phyloP scores from a whole-genome alignment of 495 filamentous ascomycete species.

The Ascobolus immersus region DNA sequence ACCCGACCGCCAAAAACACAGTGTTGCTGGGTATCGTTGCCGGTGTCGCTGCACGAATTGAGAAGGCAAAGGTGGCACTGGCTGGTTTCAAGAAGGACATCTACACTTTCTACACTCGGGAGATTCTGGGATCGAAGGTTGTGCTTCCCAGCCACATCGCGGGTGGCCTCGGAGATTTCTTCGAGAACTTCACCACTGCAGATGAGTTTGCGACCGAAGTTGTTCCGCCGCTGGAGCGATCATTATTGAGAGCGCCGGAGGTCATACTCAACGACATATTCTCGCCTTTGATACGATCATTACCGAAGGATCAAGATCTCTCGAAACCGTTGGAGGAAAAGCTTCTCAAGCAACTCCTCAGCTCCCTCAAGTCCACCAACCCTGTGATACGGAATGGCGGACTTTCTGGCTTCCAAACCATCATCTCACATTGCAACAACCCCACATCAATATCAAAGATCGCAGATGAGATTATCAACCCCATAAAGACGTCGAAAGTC shows the following conservation, averaged over 20 bases:
- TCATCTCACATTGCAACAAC: constrained; percentile 31
- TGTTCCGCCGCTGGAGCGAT: constrained; percentile 62
- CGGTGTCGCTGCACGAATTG: constrained; percentile 52
- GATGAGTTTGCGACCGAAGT: constrained; percentile 54
- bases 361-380: constrained; percentile 77
- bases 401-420: constrained; percentile 38
- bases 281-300: constrained; percentile 36
- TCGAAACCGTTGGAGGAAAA: constrained; percentile 41
- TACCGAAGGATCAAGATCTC: constrained; percentile 48
- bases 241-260: constrained; percentile 68
- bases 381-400: constrained; percentile 47
- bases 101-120: constrained; percentile 56
- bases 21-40: constrained; percentile 57
- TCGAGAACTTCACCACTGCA: constrained; percentile 40
- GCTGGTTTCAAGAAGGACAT: constrained; percentile 40
- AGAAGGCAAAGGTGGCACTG: constrained; percentile 30
- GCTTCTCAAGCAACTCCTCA: constrained; percentile 58
- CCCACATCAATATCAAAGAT: constrained; percentile 33
- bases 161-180: constrained; percentile 56
- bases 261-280: constrained; percentile 59
- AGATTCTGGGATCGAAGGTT: constrained; percentile 57
- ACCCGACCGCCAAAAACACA: constrained; percentile 41
- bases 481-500: constrained; percentile 57
- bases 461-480: constrained; percentile 46
- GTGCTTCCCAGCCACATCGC: constrained; percentile 46